These are phyloP conservation scores for Francoa sonchifolia DNA, from an alignment of 441 rosid species.

Conservation along the genomic window DNA sequence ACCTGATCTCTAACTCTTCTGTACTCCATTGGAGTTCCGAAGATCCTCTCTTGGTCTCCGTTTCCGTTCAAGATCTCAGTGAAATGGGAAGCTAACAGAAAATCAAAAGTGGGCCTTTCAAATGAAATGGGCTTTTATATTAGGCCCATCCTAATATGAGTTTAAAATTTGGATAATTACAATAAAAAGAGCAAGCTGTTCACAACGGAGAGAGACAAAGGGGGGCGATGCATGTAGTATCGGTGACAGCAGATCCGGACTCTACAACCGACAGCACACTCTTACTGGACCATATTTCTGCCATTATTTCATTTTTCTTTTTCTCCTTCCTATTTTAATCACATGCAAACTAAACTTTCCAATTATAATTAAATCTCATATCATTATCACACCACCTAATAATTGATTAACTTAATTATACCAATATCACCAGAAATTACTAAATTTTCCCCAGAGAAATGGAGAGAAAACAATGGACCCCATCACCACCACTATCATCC, in stretches of 20 bases:
- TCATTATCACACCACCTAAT: too few species aligned
- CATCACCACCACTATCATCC: conserved; percentile 12
- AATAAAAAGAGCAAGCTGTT: background rate
- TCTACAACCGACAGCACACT: conserved; percentile 3
- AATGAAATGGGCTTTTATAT: too few species aligned
- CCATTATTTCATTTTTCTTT: too few species aligned
- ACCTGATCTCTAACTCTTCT: conserved; percentile 76
- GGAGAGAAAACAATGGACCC: conserved; percentile 16
- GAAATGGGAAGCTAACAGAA: background rate
- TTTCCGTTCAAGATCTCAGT: background rate
- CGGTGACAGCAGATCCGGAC: background rate
- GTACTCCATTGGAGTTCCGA: conserved; percentile 42
- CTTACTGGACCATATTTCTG: background rate
- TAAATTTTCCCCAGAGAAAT: background rate
- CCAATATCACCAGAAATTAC: too few species aligned
- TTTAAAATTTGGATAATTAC: too few species aligned
- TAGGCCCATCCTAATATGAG: background rate
- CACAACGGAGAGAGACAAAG: background rate
- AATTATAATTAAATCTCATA: too few species aligned
- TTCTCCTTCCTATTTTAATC: too few species aligned
- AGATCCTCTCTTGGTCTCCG: conserved; percentile 10
- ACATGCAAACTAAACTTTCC: background rate
- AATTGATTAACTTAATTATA: too few species aligned
- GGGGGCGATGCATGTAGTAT: background rate
- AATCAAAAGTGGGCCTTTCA: background rate